phyloP scores from a whole-genome alignment of 805 yeast genomes.

The Clavispora phyllophila region DNA sequence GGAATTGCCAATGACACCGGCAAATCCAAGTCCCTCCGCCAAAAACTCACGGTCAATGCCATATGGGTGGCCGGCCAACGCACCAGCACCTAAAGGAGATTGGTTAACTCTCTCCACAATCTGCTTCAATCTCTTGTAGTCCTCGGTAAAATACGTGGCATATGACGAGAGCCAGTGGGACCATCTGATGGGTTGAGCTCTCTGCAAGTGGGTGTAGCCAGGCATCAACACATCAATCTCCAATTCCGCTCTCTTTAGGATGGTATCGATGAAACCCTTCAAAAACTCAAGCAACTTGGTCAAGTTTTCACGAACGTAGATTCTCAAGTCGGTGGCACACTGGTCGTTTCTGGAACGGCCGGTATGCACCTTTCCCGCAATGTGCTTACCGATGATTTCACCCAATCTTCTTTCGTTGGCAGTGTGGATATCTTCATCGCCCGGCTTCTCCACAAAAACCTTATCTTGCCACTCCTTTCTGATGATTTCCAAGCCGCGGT shows the following conservation, averaged over 20 bases:
- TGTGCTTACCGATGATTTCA: slow-evolving; percentile 86
- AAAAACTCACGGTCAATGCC: slow-evolving; percentile 95
- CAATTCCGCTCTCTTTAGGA: slow-evolving; percentile 68
- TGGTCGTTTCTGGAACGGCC: slow-evolving; percentile 98
- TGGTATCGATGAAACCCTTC: slow-evolving; percentile 58
- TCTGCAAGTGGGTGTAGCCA: slow-evolving; percentile 96
- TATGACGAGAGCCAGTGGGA: slow-evolving; percentile 93
- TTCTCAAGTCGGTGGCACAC: slow-evolving; percentile 98
- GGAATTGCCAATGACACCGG: slow-evolving; percentile 89
- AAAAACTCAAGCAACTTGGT: slow-evolving; percentile 53
- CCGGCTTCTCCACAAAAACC: slow-evolving; percentile 67
- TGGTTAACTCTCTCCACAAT: slow-evolving; percentile 76
- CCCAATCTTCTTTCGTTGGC: slow-evolving; percentile 98
- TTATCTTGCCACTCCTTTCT: slow-evolving; percentile 76
- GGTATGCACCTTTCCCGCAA: slow-evolving; percentile 98
- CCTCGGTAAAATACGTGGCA: slow-evolving; percentile 92
- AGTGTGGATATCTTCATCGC: slow-evolving; percentile 98
- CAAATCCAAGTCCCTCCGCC: slow-evolving; percentile 75
- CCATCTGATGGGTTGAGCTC: slow-evolving; percentile 99
- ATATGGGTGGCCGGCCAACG: slow-evolving; percentile 98
- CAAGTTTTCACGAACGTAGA: slow-evolving; percentile 79
- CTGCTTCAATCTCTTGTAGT: slow-evolving; percentile 78
- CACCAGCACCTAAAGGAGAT: slow-evolving; percentile 95
- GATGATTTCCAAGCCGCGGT: slow-evolving; percentile 70
- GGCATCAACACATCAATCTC: slow-evolving; percentile 97